A percentile compares a stretch with the other conserved stretches of the same genome.
Evolutionary conservation across 2,329 filamentous ascomycete species (phyloP).

Genomic region (Colletotrichum cordylinicola): DNA sequence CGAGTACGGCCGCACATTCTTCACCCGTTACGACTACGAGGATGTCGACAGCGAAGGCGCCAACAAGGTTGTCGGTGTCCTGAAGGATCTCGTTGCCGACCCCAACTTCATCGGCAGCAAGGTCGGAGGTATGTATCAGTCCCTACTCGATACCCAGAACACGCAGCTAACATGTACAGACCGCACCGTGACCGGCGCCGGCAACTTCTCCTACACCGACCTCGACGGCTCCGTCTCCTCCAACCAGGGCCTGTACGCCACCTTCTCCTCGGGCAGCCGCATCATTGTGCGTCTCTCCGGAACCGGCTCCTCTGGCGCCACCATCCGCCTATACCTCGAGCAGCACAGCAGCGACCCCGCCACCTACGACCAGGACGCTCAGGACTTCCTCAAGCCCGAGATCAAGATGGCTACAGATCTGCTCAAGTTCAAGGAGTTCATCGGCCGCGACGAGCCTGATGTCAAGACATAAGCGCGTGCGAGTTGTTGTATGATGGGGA

Average conservation of each 20-base stretch:
- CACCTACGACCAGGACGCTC: slow-evolving; percentile 82
- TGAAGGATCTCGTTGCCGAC: slow-evolving; percentile 80
- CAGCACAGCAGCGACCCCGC: slow-evolving; percentile 85
- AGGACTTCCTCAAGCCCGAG: slow-evolving; percentile 92
- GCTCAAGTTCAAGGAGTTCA: slow-evolving; percentile 91
- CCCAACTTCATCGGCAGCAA: slow-evolving; percentile 80
- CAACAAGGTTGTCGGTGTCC: slow-evolving; percentile 84
- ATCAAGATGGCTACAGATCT: slow-evolving; percentile 85
- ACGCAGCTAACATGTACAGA: slow-evolving; percentile 44
- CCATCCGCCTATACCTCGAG: slow-evolving; percentile 96
- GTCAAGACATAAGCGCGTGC: slow-evolving; percentile 78
- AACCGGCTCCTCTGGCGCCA: slow-evolving; percentile 93
- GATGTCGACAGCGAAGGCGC: slow-evolving; percentile 90
- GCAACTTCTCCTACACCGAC: slow-evolving; percentile 98
- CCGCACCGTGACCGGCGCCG: slow-evolving; percentile 86
- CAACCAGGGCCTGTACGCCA: slow-evolving; percentile 94
- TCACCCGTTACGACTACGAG: slow-evolving; percentile 99
- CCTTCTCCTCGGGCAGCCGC: slow-evolving; percentile 92
- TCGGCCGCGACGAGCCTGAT: slow-evolving; percentile 91
- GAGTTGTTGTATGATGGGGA: neutral
- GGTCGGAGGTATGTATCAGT: slow-evolving; percentile 64
- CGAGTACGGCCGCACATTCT: slow-evolving; percentile 96
- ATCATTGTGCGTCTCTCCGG: slow-evolving; percentile 95
- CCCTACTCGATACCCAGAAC: neutral
- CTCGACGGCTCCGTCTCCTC: slow-evolving; percentile 95